Evolutionary conservation across 768 basidiomycete species (phyloP).

Genomic region (Sarcodon aspratus): DNA sequence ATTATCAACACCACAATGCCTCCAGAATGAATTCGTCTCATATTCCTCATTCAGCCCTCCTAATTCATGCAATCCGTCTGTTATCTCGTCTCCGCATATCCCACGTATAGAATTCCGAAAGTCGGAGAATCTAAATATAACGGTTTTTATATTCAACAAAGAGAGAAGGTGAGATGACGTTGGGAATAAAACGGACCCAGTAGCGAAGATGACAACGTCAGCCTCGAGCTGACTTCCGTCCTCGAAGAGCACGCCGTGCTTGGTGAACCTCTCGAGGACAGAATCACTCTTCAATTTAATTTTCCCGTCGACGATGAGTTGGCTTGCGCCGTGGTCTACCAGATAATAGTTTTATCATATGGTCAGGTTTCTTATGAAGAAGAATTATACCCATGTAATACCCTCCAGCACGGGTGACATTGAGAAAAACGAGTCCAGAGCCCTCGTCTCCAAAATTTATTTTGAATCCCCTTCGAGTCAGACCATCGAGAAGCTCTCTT

Average conservation of each 20-base stretch:
- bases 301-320: conserved; percentile 33
- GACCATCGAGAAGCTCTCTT: conserved; percentile 26
- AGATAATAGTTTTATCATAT: background rate
- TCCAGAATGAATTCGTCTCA: conserved; percentile 39
- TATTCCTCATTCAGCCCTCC: conserved; percentile 62
- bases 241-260: conserved; percentile 9
- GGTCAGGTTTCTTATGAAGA: background rate
- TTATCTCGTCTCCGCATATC: conserved; percentile 36
- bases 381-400: conserved; percentile 23
- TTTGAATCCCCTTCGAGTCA: conserved; percentile 25
- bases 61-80: conserved; percentile 32
- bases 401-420: conserved; percentile 23
- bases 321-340: conserved; percentile 24
- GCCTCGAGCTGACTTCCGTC: conserved; percentile 13
- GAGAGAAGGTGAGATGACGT: background rate
- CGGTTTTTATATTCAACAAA: background rate
- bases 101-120: conserved; percentile 24
- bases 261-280: conserved; percentile 15
- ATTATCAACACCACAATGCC: conserved; percentile 39
- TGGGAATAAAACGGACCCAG: conserved; percentile 7
- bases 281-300: conserved; percentile 38
- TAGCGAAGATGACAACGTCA: conserved; percentile 17
- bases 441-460: conserved; percentile 26
- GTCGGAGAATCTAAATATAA: conserved; percentile 30
- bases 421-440: conserved; percentile 21